Evolutionary conservation across 140 eudicot species (phyloP).

Genomic region (Bidens hawaiensis): DNA sequence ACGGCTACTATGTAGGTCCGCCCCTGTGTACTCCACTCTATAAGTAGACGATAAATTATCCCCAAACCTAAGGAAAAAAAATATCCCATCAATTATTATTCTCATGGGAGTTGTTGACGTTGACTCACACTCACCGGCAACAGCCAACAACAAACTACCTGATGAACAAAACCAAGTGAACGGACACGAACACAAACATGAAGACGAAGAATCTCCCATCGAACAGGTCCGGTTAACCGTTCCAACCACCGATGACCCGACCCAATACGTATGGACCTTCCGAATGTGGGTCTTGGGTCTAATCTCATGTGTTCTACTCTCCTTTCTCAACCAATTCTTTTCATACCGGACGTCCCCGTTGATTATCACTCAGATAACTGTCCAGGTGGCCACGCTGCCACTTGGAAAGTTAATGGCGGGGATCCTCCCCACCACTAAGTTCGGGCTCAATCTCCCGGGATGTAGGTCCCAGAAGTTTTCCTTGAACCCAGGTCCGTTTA

Average conservation of each 20-base stretch:
- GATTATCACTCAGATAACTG: slow-evolving; percentile 50
- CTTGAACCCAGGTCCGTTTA: slow-evolving; percentile 81
- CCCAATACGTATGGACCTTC: slow-evolving; percentile 75
- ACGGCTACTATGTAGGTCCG: too few relatives aligned
- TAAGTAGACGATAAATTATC: too few relatives aligned
- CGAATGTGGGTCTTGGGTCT: slow-evolving; percentile 82
- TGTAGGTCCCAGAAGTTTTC: slow-evolving; percentile 41
- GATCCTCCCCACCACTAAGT: slow-evolving; percentile 39
- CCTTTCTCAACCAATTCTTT: slow-evolving; percentile 72
- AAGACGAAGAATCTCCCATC: slow-evolving; percentile 62
- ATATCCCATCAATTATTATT: too few relatives aligned
- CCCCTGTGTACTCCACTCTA: too few relatives aligned
- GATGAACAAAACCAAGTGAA: not conserved
- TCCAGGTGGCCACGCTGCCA: slow-evolving; percentile 71
- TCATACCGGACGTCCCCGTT: slow-evolving; percentile 59
- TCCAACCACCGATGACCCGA: slow-evolving; percentile 61
- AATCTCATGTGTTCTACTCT: slow-evolving; percentile 51
- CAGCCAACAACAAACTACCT: not conserved
- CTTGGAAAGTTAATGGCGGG: slow-evolving; percentile 72
- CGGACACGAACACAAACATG: too few relatives aligned
- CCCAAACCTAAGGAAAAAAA: too few relatives aligned
- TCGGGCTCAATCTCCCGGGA: slow-evolving; percentile 28
- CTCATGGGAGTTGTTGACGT: slow-evolving; percentile 33
- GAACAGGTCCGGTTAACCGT: slow-evolving; percentile 80
- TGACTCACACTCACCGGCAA: slow-evolving; percentile 17